A percentile compares a stretch with the other conserved stretches of the same genome.
Evolutionary conservation across 192 early-diverging fungal species (phyloP).

Genomic region (Coemansia asiatica): DNA sequence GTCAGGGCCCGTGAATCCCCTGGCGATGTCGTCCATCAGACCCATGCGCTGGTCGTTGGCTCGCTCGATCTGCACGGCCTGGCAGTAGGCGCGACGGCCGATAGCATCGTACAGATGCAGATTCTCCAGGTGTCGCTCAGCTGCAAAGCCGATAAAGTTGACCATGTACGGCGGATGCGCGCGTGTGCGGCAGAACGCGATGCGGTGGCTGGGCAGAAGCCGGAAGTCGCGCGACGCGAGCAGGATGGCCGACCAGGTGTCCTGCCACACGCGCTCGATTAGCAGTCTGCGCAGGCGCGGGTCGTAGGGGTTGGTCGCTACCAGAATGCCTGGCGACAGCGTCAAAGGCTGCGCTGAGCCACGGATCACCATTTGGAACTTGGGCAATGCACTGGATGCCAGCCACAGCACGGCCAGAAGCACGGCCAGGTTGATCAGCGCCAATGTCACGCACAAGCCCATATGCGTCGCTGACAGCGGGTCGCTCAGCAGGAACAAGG

Average conservation of each 20-base stretch:
- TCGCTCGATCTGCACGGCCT: constrained; percentile 43
- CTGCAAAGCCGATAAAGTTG: constrained; percentile 64
- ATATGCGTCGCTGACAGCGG: constrained; percentile 50
- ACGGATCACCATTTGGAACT: constrained; percentile 52
- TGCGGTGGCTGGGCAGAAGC: constrained; percentile 54
- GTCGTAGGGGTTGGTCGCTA: constrained; percentile 34
- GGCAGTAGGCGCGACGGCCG: constrained; percentile 55
- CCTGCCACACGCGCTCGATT: constrained; percentile 68
- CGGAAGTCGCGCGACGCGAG: constrained; percentile 61
- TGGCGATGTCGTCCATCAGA: constrained; percentile 55
- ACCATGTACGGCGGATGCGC: constrained; percentile 66
- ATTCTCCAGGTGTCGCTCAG: constrained; percentile 70
- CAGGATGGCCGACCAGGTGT: constrained; percentile 66
- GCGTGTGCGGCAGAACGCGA: constrained; percentile 56
- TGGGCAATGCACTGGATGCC: constrained; percentile 42
- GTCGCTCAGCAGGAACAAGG: constrained; percentile 55
- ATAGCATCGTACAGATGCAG: constrained; percentile 59
- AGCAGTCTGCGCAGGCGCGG: constrained; percentile 52
- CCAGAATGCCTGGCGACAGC: constrained; percentile 51
- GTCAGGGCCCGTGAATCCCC: constrained; percentile 60
- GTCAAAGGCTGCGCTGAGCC: constrained; percentile 52
- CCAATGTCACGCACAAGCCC: constrained; percentile 51
- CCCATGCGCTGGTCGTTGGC: constrained; percentile 27
- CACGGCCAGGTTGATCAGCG: constrained; percentile 48
- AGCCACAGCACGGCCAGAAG: constrained; percentile 48